Evolutionary conservation across 257 asterid species (phyloP).

Genomic region (Mitragyna speciosa): DNA sequence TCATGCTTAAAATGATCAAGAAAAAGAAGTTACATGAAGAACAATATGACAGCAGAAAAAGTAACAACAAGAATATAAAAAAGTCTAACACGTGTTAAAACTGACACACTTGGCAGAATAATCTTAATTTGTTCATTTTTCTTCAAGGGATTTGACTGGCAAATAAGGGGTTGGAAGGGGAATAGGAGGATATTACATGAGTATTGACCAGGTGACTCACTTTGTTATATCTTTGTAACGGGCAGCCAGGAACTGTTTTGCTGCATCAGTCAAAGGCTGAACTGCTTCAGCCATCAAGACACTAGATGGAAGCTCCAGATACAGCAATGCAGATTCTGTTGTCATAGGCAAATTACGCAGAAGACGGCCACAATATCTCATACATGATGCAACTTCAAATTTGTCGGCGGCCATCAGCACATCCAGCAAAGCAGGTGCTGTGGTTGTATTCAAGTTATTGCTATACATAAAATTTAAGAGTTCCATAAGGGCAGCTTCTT

Average conservation of each 20-base stretch:
- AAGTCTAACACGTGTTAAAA: background rate
- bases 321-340: constrained; percentile 79
- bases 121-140: background rate
- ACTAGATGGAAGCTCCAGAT: constrained; percentile 89
- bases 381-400: constrained; percentile 95
- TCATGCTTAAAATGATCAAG: background rate
- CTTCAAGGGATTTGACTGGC: background rate
- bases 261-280: constrained; percentile 90
- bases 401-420: constrained; percentile 99
- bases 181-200: background rate
- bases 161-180: background rate
- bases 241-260: constrained; percentile 72
- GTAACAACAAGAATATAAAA: background rate
- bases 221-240: constrained; percentile 79
- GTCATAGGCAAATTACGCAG: constrained; percentile 84
- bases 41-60: background rate
- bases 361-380: constrained; percentile 86
- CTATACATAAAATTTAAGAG: constrained; percentile 94
- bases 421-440: constrained; percentile 81
- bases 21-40: background rate
- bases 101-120: background rate
- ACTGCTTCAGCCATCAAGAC: constrained; percentile 93
- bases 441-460: constrained; percentile 57
- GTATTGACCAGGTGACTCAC: constrained; percentile 38
- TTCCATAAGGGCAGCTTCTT: constrained; percentile 97